Base-by-base conservation (phyloP, 192 early-diverging fungal species). In the Rhizophagus sp. region DNA sequence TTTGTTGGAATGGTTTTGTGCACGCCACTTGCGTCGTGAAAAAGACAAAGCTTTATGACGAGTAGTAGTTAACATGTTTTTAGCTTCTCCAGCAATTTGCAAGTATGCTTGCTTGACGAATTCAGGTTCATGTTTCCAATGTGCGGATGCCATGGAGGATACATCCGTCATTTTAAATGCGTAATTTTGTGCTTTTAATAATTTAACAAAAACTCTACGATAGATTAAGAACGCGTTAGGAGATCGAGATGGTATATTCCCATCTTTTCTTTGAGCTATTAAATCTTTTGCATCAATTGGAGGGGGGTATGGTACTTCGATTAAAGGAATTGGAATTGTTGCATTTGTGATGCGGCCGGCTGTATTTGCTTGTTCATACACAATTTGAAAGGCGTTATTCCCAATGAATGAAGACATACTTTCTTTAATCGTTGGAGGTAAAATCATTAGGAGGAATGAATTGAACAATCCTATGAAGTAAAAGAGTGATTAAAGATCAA, bases 151-250 rank as follows among this genome's bases (percentile, higher is more conserved):
- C 75, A 65, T 65, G 44, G 75, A 39, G 25, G 62, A 65, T 4
- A 77, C 63, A 44, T 66, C 75, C 1, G 63, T 77, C 63, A 77
- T 65, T 77, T 62, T 77, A 77, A 66, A 77, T 2, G 41, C 17
- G 9, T 30, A 65, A 64, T 65, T 41, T 4, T 77, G 17, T 8
- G 63, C 57, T 44, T 65, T 10, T 12, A 77, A 65, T 65, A 66
- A n/a, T 27, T 30, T 24, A 63, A 65, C 36, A 24, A 12, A 65
- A 10, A 66, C 5, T 65, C 75, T 64, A n/a, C 75, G 63, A 30
- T 77, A 77, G 10, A 77, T 77, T 8, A 65, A 15, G 39, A 77
- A 77, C 24, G 75, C 62, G 11, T 77, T 77, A 9, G 75, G 63
- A 4, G 75, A 17, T 11, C 57, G 36, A 25, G 63, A 33, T 41